Percentiles rank a stretch among this genome's conserved stretches.
phyloP scores from a whole-genome alignment of 768 basidiomycete genomes.

The Trichaptum fuscoviolaceum region DNA sequence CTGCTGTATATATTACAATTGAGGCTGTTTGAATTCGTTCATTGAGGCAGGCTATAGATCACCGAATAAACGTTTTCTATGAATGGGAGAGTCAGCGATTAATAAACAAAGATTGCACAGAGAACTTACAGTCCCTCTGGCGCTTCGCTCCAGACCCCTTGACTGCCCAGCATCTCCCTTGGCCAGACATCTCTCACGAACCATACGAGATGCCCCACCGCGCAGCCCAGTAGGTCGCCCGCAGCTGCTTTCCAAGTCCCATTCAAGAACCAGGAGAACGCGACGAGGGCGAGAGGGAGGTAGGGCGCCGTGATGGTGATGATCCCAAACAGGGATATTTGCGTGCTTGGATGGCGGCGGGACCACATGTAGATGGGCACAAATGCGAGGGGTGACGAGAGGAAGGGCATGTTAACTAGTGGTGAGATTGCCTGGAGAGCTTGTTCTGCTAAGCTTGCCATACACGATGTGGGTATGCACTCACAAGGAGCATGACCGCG shows the following conservation, averaged over 20 bases:
- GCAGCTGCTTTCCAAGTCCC: slow-evolving; percentile 83
- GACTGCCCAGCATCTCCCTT: slow-evolving; percentile 79
- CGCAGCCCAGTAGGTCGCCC: slow-evolving; percentile 78
- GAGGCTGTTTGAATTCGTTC: not conserved
- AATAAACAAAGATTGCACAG: not conserved
- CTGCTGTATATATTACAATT: not conserved
- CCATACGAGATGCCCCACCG: slow-evolving; percentile 84
- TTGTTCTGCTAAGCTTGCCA: slow-evolving; percentile 8
- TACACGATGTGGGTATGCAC: slow-evolving; percentile 20
- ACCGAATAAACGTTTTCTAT: slow-evolving; percentile 64
- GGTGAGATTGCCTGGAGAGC: slow-evolving; percentile 66
- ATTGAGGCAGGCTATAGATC: slow-evolving; percentile 29
- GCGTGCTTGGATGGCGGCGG: slow-evolving; percentile 85
- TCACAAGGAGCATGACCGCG: slow-evolving; percentile 78
- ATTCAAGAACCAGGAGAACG: slow-evolving; percentile 76
- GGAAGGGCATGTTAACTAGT: slow-evolving; percentile 86
- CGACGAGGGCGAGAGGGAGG: slow-evolving; percentile 87
- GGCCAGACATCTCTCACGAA: slow-evolving; percentile 83
- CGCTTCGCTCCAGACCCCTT: slow-evolving; percentile 65
- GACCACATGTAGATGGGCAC: slow-evolving; percentile 98
- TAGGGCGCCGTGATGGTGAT: slow-evolving; percentile 95
- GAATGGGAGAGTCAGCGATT: slow-evolving; percentile 7
- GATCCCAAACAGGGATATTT: slow-evolving; percentile 94
- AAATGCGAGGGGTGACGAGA: slow-evolving; percentile 89
- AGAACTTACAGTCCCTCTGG: slow-evolving; percentile 61